Evolutionary conservation across 257 asterid genomes (phyloP), one percentile per base, ranked within the genome.

Genomic region (Apocynum venetum): DNA sequence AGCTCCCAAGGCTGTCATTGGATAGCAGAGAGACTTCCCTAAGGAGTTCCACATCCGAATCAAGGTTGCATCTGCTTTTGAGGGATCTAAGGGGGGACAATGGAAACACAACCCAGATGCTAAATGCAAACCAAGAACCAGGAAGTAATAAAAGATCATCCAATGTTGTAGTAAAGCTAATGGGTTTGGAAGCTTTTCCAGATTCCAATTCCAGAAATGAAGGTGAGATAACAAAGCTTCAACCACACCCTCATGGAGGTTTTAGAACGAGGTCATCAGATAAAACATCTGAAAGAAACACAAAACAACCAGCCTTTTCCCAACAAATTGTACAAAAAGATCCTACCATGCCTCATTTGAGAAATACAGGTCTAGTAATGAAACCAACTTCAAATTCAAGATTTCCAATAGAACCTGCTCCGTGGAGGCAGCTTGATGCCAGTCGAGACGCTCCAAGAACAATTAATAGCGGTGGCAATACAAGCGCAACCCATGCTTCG

Each of bases 371-470:
- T 76, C 80, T 76, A 47, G 74, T 59, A 70, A 82, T 66, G 78
- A 84, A 88, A 84, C 71, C 86, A 56, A 80, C 82, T 48, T 63
- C 87, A 40, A 46, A 71, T 76, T 85, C 92, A 40, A 87, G 85
- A 89, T 80, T 91, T 83, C 96, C 98, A n/a, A 56, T 90, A 61
- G 99, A 95, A 85, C 87, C 86, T 78, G 97, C 96, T 87, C 97
- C 96, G 49, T 87, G 96, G 97, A 93, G 86, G 86, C 94, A 87
- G 76, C 87, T 81, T 55, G 88, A 83, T 75, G 82, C 86, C 71
- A 68, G 79, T 69, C 86, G 82, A 76, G 82, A 82, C 41, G 76
- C 87, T 74, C 90, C 80, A 10, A 89, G 86, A 83, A 78, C 57
- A 78, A 77, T 87, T 73, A 81, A 57, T 48, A 83, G 82, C 78